Conservation (phyloP, 306 rosid genomes). For the Carpinus viminea region DNA sequence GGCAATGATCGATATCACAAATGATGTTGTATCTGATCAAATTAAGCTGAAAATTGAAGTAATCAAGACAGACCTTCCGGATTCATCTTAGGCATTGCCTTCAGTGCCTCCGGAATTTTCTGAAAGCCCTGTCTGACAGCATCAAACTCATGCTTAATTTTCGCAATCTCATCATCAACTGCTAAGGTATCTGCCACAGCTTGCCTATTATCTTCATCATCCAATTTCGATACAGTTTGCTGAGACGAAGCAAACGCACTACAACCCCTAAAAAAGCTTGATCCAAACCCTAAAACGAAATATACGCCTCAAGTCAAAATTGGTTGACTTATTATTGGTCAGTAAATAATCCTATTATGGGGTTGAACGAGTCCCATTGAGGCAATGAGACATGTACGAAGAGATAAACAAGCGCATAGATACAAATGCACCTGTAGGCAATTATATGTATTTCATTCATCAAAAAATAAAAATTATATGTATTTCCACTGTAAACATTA, state of each 20-base stretch:
- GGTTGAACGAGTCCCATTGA: neutral
- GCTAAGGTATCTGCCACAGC: slow-evolving; percentile 17
- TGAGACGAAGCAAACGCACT: slow-evolving; percentile 32
- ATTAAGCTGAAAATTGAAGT: neutral
- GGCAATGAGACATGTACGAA: neutral
- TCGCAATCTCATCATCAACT: slow-evolving; percentile 46
- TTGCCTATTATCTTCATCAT: slow-evolving; percentile 2
- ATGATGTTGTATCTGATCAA: neutral
- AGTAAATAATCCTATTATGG: too few species aligned
- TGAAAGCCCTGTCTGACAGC: slow-evolving; percentile 63
- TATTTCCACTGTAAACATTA: neutral
- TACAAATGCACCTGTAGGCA: neutral
- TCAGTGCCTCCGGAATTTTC: slow-evolving; percentile 62
- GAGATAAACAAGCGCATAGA: neutral
- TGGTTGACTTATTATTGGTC: neutral
- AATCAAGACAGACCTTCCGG: slow-evolving; percentile 63
- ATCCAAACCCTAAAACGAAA: slow-evolving; percentile 45
- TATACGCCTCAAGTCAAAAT: slow-evolving; percentile 7
- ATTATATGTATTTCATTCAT: neutral
- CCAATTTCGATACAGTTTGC: slow-evolving; percentile 26
- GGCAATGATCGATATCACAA: slow-evolving; percentile 19
- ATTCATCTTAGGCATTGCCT: slow-evolving; percentile 72
- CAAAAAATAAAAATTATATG: neutral
- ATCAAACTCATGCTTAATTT: slow-evolving; percentile 63
- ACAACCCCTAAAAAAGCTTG: slow-evolving; percentile 44